Percentiles rank a stretch among this genome's conserved stretches.
Conservation (phyloP, 2,329 filamentous ascomycete species). For the Hirsutella thompsonii region DNA sequence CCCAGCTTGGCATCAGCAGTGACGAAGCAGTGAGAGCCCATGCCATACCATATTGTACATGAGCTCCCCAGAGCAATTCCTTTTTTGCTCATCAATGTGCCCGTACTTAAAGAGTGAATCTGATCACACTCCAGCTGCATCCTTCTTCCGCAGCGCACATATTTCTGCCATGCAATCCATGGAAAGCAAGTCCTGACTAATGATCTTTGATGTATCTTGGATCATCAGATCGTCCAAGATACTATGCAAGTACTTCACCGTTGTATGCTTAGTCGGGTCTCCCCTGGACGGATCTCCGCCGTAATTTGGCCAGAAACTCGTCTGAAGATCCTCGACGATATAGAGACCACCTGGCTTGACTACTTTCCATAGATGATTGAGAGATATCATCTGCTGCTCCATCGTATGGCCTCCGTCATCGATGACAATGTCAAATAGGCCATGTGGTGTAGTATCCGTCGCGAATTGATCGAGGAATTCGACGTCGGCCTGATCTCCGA, state of each 20-base stretch:
- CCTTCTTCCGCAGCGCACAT: constrained; percentile 12
- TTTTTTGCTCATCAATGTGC: no score
- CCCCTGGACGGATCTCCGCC: constrained; percentile 11
- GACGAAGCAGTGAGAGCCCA: no score
- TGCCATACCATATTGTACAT: no score
- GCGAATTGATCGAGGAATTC: constrained; percentile 22
- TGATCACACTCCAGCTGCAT: no score
- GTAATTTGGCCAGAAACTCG: constrained; percentile 12
- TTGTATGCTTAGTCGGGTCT: constrained; percentile 11
- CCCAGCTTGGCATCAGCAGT: no score
- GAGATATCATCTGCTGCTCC: constrained; percentile 21
- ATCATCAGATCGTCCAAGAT: constrained; percentile 14
- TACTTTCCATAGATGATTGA: constrained; percentile 21
- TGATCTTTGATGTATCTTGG: constrained; percentile 7
- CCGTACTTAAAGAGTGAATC: no score
- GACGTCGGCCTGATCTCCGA: constrained; percentile 24
- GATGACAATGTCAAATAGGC: constrained; percentile 24
- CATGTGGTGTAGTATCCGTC: constrained; percentile 14
- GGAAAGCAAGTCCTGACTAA: constrained; percentile 11
- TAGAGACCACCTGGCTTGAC: constrained; percentile 23
- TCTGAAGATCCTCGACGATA: constrained; percentile 20
- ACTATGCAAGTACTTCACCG: constrained; percentile 14
- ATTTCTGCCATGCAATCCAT: constrained; percentile 18
- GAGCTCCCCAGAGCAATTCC: no score
- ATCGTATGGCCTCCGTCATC: constrained; percentile 26